These are phyloP conservation scores for Melanomma pulvis-pyrius DNA, from an alignment of 495 filamentous ascomycete genomes.

Conservation along the genomic window DNA sequence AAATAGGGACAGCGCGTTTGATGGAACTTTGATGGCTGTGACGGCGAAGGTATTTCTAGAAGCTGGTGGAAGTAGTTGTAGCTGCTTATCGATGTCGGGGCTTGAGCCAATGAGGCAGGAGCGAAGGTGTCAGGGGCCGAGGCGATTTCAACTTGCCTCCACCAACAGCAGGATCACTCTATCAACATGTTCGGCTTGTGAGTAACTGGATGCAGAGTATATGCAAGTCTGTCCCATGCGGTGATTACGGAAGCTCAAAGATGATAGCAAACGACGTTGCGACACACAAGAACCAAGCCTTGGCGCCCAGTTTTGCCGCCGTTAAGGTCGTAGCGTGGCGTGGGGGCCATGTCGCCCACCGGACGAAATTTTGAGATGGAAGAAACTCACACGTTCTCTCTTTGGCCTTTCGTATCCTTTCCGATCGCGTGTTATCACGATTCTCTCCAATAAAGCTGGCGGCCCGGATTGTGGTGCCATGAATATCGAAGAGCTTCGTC, in stretches of 20 bases:
- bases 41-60: slow-evolving; percentile 1
- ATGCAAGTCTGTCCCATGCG: not conserved
- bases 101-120: not conserved
- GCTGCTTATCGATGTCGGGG: not conserved
- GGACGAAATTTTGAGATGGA: not conserved
- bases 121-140: not conserved
- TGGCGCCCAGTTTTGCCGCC: not conserved
- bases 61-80: not conserved
- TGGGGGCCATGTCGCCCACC: not conserved
- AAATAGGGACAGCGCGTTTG: not conserved
- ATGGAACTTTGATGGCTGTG: not conserved
- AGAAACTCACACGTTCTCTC: not conserved
- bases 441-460: not conserved
- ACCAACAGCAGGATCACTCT: not conserved
- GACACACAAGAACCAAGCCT: not conserved
- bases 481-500: slow-evolving; percentile 22
- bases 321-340: too few species aligned
- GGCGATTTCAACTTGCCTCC: not conserved
- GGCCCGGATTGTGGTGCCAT: slow-evolving; percentile 15
- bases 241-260: not conserved
- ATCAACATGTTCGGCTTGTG: not conserved
- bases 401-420: not conserved
- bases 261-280: not conserved
- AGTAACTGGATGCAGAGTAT: not conserved
- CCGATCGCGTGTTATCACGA: not conserved